Evolutionary conservation across 441 rosid genomes (phyloP).

Genomic region (Hura crepitans): DNA sequence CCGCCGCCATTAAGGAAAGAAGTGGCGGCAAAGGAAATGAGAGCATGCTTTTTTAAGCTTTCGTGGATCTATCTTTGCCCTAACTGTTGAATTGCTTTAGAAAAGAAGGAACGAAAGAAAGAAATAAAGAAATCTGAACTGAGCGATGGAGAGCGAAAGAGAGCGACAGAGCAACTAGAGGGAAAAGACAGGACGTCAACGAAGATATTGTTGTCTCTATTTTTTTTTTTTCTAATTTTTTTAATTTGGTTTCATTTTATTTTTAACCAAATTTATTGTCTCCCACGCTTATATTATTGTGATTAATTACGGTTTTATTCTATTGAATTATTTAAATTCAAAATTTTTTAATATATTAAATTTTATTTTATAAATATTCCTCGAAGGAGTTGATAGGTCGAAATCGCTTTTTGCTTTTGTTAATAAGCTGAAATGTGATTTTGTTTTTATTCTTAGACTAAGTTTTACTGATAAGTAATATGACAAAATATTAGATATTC

Average conservation of each 20-base stretch:
- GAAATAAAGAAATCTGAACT: not conserved
- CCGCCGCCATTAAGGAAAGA: not conserved
- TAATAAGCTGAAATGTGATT: no score
- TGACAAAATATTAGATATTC: no score
- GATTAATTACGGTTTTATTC: not conserved
- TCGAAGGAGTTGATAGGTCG: no score
- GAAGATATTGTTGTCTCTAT: not conserved
- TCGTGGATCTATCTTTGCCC: slow-evolving; percentile 18
- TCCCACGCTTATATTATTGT: no score
- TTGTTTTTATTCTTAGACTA: no score
- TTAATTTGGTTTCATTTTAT: not conserved
- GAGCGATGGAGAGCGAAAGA: not conserved
- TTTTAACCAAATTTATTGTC: no score
- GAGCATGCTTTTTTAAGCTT: not conserved
- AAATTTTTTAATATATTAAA: not conserved
- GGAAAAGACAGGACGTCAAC: no score
- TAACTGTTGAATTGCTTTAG: not conserved
- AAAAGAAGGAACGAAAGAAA: not conserved
- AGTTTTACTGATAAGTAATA: no score
- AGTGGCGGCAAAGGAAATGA: not conserved
- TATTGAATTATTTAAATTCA: not conserved
- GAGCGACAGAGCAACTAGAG: not conserved
- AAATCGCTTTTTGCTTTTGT: no score
- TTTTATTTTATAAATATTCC: no score
- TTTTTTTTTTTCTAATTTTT: no score